phyloP scores from a whole-genome alignment of 768 basidiomycete genomes.

The Hemileccinum impolitum region DNA sequence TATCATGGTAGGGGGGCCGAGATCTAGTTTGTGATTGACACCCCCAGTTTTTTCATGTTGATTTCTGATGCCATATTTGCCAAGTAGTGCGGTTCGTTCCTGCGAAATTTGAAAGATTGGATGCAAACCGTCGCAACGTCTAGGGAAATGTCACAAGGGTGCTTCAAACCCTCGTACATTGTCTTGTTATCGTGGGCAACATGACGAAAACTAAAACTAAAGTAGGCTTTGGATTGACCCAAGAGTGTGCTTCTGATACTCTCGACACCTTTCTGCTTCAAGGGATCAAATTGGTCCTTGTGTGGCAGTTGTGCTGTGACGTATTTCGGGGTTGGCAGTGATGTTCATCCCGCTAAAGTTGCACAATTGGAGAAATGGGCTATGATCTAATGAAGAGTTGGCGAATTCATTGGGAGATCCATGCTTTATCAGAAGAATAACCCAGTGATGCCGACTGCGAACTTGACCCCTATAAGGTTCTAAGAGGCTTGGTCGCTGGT shows the following conservation, averaged over 20 bases:
- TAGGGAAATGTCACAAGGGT: slow-evolving; percentile 40
- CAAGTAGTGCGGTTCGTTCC: slow-evolving; percentile 37
- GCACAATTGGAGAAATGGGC: slow-evolving; percentile 55
- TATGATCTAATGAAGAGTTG: slow-evolving; percentile 34
- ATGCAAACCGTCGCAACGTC: slow-evolving; percentile 60
- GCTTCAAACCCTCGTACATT: slow-evolving; percentile 45
- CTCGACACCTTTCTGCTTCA: slow-evolving; percentile 38
- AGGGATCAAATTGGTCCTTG: slow-evolving; percentile 45
- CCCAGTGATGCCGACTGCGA: slow-evolving; percentile 60
- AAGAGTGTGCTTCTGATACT: slow-evolving; percentile 45
- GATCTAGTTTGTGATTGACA: slow-evolving; percentile 39
- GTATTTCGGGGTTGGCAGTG: slow-evolving; percentile 35
- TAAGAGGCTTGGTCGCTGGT: slow-evolving; percentile 44
- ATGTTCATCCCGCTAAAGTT: slow-evolving; percentile 54
- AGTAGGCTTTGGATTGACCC: slow-evolving; percentile 31
- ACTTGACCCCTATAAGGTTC: slow-evolving; percentile 48
- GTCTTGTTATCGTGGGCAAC: slow-evolving; percentile 39
- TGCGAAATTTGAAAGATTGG: slow-evolving; percentile 59
- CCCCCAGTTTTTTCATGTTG: slow-evolving; percentile 50
- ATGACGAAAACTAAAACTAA: slow-evolving; percentile 42
- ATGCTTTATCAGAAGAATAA: slow-evolving; percentile 61
- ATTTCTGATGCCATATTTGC: slow-evolving; percentile 47
- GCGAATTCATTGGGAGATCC: slow-evolving; percentile 45
- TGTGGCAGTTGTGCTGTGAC: slow-evolving; percentile 42
- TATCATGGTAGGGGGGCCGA: slow-evolving; percentile 43